phyloP scores from a whole-genome alignment of 306 rosid genomes.

The Quercus variabilis region DNA sequence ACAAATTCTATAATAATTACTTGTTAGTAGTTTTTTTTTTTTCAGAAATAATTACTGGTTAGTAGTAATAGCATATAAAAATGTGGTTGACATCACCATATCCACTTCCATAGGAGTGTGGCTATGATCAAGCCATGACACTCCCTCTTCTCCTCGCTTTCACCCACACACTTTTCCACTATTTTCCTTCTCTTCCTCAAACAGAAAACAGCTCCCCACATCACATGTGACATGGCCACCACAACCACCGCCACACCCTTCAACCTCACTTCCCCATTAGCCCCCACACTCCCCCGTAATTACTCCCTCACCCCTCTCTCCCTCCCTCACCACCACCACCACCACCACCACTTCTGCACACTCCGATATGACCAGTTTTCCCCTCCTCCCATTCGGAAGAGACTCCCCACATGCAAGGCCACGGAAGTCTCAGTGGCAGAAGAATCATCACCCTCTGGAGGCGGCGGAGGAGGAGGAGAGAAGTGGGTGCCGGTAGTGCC shows the following conservation, averaged over 20 bases:
- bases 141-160: constrained; percentile 19
- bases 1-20: too few relatives aligned
- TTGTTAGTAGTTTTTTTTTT: too few relatives aligned
- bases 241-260: constrained; percentile 12
- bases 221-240: constrained; percentile 32
- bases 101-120: constrained; percentile 15
- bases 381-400: background rate
- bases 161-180: background rate
- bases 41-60: too few relatives aligned
- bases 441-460: constrained; percentile 54
- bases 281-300: constrained; percentile 33
- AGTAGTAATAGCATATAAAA: background rate
- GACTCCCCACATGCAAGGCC: constrained; percentile 46
- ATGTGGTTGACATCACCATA: background rate
- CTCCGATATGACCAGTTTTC: background rate
- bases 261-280: constrained; percentile 27
- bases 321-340: background rate
- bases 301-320: constrained; percentile 13
- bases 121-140: constrained; percentile 13
- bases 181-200: background rate
- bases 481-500: constrained; percentile 97
- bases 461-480: constrained; percentile 12
- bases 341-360: constrained; percentile 8
- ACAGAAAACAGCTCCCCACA: too few relatives aligned
- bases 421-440: constrained; percentile 63